phyloP scores from a whole-genome alignment of 129 eudicot species.

The Heracleum sosnowskyi region DNA sequence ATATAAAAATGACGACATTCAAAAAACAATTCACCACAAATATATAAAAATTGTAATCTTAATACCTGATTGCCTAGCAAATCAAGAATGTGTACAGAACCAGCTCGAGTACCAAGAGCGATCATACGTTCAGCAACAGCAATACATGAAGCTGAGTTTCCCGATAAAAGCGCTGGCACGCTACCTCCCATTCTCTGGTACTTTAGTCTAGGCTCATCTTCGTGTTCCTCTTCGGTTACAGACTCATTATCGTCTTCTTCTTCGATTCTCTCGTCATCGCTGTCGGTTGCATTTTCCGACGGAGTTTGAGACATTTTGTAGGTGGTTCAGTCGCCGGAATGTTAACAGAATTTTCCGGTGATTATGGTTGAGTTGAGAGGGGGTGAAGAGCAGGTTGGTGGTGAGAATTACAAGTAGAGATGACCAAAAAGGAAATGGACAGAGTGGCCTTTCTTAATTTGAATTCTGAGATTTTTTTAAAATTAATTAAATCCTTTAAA shows the following conservation, averaged over 20 bases:
- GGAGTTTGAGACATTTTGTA: conserved; percentile 46
- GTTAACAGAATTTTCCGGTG: not conserved
- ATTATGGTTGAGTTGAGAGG: not conserved
- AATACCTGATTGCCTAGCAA: conserved; percentile 85
- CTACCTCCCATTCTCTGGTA: conserved; percentile 91
- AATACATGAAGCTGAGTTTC: conserved; percentile 80
- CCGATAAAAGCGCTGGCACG: conserved; percentile 57
- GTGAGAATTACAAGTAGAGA: not conserved
- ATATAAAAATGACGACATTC: too few relatives aligned
- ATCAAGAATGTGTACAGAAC: conserved; percentile 79
- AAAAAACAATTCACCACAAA: not conserved
- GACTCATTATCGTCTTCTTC: conserved; percentile 34
- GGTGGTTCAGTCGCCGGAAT: not conserved
- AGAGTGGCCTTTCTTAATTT: too few relatives aligned
- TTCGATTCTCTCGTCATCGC: conserved; percentile 66
- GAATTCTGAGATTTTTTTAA: too few relatives aligned
- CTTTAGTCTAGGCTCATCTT: conserved; percentile 85
- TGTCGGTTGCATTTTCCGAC: conserved; percentile 69
- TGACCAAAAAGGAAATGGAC: too few relatives aligned
- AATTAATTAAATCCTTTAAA: too few relatives aligned
- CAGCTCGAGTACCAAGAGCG: conserved; percentile 88
- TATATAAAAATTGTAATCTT: not conserved
- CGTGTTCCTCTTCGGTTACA: conserved; percentile 49
- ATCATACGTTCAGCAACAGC: conserved; percentile 91
- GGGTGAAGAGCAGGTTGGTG: not conserved